Evolutionary conservation across 2,329 filamentous ascomycete genomes (phyloP).

Genomic region (Apiospora aurea): DNA sequence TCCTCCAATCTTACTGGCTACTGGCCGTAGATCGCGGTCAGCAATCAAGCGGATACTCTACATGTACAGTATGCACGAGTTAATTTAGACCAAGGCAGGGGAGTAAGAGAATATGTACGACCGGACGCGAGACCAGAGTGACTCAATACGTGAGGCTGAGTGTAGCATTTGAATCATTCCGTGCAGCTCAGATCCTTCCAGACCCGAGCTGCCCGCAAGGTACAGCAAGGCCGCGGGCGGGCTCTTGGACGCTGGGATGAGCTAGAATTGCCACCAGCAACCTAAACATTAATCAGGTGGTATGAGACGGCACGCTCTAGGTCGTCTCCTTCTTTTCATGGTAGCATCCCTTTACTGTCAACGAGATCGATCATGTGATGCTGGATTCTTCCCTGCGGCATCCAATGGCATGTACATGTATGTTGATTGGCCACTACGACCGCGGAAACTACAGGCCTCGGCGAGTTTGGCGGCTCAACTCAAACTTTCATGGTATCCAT

Average conservation of each 20-base stretch:
- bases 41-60: too few relatives aligned
- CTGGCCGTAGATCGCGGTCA: too few relatives aligned
- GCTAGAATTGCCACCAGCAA: background rate
- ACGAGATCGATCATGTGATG: background rate
- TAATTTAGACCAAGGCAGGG: background rate
- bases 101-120: background rate
- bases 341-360: background rate
- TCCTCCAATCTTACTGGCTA: too few relatives aligned
- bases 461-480: background rate
- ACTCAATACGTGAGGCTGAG: background rate
- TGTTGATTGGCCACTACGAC: background rate
- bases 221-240: background rate
- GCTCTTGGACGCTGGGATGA: background rate
- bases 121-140: background rate
- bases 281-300: background rate
- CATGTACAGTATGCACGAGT: background rate
- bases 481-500: background rate
- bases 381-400: background rate
- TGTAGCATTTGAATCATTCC: background rate
- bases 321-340: background rate
- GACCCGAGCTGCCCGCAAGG: background rate
- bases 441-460: background rate
- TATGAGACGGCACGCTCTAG: background rate
- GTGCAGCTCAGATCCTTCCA: constrained; percentile 10
- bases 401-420: background rate